Percentiles rank a stretch among this genome's conserved stretches.
These are phyloP conservation scores for Nannizzia gypsea DNA, from an alignment of 2,329 filamentous ascomycete species.

Conservation along the genomic window DNA sequence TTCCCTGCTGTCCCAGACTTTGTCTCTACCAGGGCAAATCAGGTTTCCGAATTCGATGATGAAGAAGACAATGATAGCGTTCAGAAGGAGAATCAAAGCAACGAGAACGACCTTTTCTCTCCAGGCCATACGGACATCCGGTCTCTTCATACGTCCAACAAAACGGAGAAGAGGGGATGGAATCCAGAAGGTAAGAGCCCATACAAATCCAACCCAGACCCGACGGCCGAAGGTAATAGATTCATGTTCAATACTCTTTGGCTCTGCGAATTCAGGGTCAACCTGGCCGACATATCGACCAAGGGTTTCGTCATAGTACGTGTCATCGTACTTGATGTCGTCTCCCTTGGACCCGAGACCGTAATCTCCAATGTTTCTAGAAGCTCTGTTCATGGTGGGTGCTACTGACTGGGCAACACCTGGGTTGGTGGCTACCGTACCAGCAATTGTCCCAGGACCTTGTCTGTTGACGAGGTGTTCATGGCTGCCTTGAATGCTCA, in stretches of 20 bases:
- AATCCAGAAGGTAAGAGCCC: constrained; percentile 86
- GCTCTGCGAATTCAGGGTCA: constrained; percentile 66
- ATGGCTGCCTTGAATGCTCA: constrained; percentile 54
- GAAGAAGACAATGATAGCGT: constrained; percentile 76
- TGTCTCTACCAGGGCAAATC: constrained; percentile 82
- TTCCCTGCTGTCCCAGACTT: constrained; percentile 67
- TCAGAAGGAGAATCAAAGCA: constrained; percentile 67
- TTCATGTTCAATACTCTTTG: constrained; percentile 63
- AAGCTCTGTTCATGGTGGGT: constrained; percentile 44
- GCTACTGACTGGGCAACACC: constrained; percentile 44
- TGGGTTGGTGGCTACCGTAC: constrained; percentile 26
- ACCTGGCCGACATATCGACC: constrained; percentile 56
- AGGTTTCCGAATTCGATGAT: constrained; percentile 76
- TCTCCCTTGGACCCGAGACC: constrained; percentile 82
- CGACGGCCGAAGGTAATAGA: constrained; percentile 53
- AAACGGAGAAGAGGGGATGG: constrained; percentile 72
- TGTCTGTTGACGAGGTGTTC: constrained; percentile 57
- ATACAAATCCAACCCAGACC: constrained; percentile 70
- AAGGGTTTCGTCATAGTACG: constrained; percentile 56
- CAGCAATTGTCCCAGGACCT: constrained; percentile 37
- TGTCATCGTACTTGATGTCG: constrained; percentile 54
- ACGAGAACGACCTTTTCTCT: constrained; percentile 84
- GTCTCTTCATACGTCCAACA: constrained; percentile 89
- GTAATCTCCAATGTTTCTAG: constrained; percentile 65
- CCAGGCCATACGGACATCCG: constrained; percentile 95